Evolutionary conservation across 1,284 basidiomycete genomes (phyloP).

Genomic region (Trichosporon inkin): DNA sequence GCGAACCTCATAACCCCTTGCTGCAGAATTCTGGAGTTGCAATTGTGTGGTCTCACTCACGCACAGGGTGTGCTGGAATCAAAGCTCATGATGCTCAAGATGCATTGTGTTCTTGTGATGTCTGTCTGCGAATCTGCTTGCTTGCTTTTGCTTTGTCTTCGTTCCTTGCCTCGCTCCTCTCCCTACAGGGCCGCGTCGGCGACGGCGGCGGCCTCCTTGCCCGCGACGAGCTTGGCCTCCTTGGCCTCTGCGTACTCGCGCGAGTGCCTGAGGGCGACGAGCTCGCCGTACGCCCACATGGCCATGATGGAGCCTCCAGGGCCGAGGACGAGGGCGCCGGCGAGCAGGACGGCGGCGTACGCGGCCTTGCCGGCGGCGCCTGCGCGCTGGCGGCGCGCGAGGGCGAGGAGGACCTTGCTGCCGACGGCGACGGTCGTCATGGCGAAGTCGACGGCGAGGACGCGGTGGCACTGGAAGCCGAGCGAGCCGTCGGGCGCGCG

Average conservation of each 20-base stretch:
- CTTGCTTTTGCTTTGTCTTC: background rate
- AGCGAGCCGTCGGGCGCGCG: background rate
- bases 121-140: background rate
- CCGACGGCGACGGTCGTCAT: slow-evolving; percentile 9
- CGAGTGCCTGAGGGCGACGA: slow-evolving; percentile 10
- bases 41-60: no score
- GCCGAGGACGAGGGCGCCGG: slow-evolving; percentile 1
- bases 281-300: slow-evolving; percentile 20
- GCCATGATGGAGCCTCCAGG: slow-evolving; percentile 17
- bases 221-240: slow-evolving; percentile 2
- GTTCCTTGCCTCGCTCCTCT: no score
- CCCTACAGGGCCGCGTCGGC: background rate
- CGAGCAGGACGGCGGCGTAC: background rate
- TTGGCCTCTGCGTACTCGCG: slow-evolving; percentile 12
- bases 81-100: no score
- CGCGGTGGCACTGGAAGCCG: slow-evolving; percentile 1
- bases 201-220: background rate
- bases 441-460: slow-evolving; percentile 14
- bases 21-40: no score
- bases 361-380: background rate
- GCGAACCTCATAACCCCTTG: no score
- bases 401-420: slow-evolving; percentile 11
- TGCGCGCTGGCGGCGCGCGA: slow-evolving; percentile 1
- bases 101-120: no score
- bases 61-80: no score